Evolutionary conservation across 176 grass and related monocot species (phyloP).

Genomic region (Ensete glaucum): DNA sequence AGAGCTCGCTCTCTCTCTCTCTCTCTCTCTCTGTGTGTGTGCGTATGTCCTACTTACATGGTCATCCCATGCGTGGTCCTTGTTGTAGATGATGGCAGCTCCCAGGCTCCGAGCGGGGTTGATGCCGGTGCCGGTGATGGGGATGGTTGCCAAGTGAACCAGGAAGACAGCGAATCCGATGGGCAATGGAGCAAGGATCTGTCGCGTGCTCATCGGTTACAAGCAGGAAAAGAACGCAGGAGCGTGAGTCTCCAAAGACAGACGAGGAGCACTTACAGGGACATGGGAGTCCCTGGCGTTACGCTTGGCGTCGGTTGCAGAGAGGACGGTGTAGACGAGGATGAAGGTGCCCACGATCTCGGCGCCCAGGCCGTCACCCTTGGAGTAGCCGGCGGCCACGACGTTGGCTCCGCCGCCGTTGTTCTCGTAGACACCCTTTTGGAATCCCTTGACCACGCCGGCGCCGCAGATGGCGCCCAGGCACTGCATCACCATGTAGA

Average conservation of each 20-base stretch:
- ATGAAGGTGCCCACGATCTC: slow-evolving; percentile 80
- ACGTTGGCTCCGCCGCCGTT: background rate
- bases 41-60: background rate
- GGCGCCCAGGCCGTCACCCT: slow-evolving; percentile 30
- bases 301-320: slow-evolving; percentile 20
- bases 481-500: slow-evolving; percentile 1
- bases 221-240: background rate
- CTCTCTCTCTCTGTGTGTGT: background rate
- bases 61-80: slow-evolving; percentile 1
- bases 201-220: background rate
- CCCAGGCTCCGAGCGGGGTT: background rate
- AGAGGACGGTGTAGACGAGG: slow-evolving; percentile 73
- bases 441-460: background rate
- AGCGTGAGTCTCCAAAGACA: background rate
- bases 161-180: background rate
- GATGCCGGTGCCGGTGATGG: slow-evolving; percentile 1
- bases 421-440: background rate
- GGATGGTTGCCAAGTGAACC: background rate
- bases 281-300: slow-evolving; percentile 12
- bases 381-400: slow-evolving; percentile 22
- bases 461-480: slow-evolving; percentile 1
- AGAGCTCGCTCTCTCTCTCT: background rate
- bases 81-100: slow-evolving; percentile 1
- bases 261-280: background rate
- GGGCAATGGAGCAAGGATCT: background rate